Evolutionary conservation across 345 rosid genomes (phyloP).

Genomic region (Ricinus communis): DNA sequence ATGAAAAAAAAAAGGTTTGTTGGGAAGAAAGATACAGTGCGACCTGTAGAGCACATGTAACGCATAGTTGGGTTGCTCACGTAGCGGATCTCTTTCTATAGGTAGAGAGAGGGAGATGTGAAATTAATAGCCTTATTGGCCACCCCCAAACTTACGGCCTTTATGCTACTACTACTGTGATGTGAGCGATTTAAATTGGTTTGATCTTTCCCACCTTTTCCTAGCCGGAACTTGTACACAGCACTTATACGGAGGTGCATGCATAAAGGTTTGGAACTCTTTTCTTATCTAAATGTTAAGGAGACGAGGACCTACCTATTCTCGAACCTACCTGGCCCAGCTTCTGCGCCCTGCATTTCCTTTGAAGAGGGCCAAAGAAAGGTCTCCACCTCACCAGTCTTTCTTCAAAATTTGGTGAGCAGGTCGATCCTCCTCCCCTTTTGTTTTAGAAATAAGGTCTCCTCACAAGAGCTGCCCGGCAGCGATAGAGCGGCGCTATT

Average conservation of each 20-base stretch:
- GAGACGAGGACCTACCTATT: background rate
- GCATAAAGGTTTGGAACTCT: background rate
- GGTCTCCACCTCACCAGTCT: too few relatives aligned
- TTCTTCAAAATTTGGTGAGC: too few relatives aligned
- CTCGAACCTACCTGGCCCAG: background rate
- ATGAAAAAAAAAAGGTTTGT: background rate
- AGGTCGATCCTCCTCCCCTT: background rate
- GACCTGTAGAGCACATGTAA: background rate
- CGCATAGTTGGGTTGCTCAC: background rate
- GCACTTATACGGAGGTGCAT: background rate
- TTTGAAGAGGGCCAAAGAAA: too few relatives aligned
- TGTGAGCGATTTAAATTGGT: too few relatives aligned
- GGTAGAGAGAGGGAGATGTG: too few relatives aligned
- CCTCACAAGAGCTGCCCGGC: background rate
- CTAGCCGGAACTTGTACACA: too few relatives aligned
- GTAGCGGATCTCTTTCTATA: background rate
- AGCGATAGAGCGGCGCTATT: background rate
- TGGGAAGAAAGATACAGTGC: background rate
- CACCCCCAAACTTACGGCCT: too few relatives aligned
- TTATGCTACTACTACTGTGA: too few relatives aligned
- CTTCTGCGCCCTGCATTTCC: background rate
- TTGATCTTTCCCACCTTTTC: too few relatives aligned
- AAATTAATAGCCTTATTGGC: too few relatives aligned
- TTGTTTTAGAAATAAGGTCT: conserved; percentile 2
- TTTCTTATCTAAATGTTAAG: background rate